A percentile compares a stretch with the other conserved stretches of the same genome.
These are phyloP conservation scores for Rhizopogon salebrosus DNA, from an alignment of 768 basidiomycete species.

Conservation along the genomic window DNA sequence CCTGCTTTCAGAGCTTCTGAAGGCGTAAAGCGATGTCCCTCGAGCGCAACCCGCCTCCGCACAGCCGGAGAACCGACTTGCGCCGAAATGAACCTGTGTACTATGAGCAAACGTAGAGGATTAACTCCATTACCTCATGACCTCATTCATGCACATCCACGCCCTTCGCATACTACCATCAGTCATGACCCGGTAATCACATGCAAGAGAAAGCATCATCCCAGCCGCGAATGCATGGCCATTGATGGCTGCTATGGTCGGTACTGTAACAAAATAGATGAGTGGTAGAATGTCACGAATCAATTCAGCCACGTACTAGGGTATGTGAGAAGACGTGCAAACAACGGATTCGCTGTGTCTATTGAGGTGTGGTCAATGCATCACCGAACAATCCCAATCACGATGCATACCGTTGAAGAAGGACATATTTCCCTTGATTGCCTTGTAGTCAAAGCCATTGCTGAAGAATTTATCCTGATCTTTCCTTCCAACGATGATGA, in stretches of 20 bases:
- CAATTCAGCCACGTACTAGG: conserved; percentile 48
- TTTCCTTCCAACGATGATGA: conserved; percentile 72
- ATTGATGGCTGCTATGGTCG: conserved; percentile 74
- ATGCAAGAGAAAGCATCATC: conserved; percentile 71
- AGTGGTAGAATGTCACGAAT: neutral
- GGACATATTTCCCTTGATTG: conserved; percentile 43
- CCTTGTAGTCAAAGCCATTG: conserved; percentile 70
- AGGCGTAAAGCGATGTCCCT: conserved; percentile 76
- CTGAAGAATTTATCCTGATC: conserved; percentile 87
- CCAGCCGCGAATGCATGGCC: conserved; percentile 86
- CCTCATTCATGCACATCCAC: conserved; percentile 94
- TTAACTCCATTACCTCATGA: conserved; percentile 17
- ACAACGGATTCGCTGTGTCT: conserved; percentile 75
- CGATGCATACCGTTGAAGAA: conserved; percentile 58
- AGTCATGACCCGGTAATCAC: conserved; percentile 88
- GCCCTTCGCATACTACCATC: conserved; percentile 72
- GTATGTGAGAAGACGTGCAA: conserved; percentile 65
- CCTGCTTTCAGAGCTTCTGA: conserved; percentile 61
- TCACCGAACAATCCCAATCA: neutral
- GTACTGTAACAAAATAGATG: conserved; percentile 43
- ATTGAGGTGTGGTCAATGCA: conserved; percentile 3
- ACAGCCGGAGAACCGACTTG: conserved; percentile 52
- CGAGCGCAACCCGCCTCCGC: conserved; percentile 70
- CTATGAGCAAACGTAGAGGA: neutral
- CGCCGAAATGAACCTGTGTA: conserved; percentile 72